Base-by-base conservation (phyloP, 768 basidiomycete genomes). In the Phaeolepiota aurea region DNA sequence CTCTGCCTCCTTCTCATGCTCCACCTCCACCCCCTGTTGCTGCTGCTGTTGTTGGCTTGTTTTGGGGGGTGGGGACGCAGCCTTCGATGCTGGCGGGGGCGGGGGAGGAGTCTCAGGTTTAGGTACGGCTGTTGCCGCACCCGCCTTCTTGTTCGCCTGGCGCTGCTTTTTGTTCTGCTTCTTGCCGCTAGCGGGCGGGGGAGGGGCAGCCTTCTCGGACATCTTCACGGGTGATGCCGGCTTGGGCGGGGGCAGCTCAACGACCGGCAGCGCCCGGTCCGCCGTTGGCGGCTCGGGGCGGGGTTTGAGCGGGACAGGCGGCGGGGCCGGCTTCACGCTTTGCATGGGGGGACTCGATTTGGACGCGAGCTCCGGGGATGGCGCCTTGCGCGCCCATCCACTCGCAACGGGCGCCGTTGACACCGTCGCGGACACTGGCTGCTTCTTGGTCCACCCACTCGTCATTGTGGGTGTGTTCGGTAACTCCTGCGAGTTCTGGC, bases 141-240 rank as follows among this genome's bases (percentile, higher is more conserved):
- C 33, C 12, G 42, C 44, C 22, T 54, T 54, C 37, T 51, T 51
- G 37, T 45, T 43, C 20, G 43, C 38, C n/a, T 44, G 59, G 4
- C 57, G 58, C 25, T 57, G 58, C 38, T 62, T 60, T 39, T 65
- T 63, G 30, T 40, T 49, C 36, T 43, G 41, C 47, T 57, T 63
- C 48, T 63, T 63, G 2, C 47, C 48, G 5, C 45, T 22, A 13
- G 48, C 21, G n/a, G 42, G 32, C 5, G 40, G 44, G 19, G 30
- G 40, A n/a, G 28, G 38, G 20, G 21, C 37, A 38, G 41, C 37
- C 34, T 48, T 45, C 14, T 49, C 46, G 13, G 38, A 35, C 21
- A 35, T 40, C 18, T 33, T 22, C 20, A 18, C 12, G 9, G 36
- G 19, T 14, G 38, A 20, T 3, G 43, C 31, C 9, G 49, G 18